phyloP scores from a whole-genome alignment of 768 basidiomycete species.

The Xerocomus potaroensis region DNA sequence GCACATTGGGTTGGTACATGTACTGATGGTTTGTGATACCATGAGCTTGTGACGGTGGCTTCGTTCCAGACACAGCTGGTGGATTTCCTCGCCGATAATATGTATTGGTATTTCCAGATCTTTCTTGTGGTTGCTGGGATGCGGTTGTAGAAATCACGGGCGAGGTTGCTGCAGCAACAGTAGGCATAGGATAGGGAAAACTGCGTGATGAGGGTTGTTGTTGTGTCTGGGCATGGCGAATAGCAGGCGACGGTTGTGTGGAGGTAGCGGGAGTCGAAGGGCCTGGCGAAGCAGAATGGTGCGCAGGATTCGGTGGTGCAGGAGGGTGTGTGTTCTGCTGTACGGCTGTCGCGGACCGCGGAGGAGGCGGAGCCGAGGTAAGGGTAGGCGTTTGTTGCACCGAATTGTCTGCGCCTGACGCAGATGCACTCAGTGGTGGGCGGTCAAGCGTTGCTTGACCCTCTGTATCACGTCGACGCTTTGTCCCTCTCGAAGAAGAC shows the following conservation, averaged over 20 bases:
- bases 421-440: conserved; percentile 18
- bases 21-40: conserved; percentile 37
- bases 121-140: conserved; percentile 35
- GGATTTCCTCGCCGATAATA: conserved; percentile 53
- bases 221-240: conserved; percentile 30
- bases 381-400: conserved; percentile 13
- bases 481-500: conserved; percentile 59
- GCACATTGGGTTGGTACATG: conserved; percentile 45
- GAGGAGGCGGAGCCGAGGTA: conserved; percentile 25
- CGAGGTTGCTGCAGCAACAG: conserved; percentile 58
- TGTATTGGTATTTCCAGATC: conserved; percentile 32
- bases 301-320: conserved; percentile 24
- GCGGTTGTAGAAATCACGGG: conserved; percentile 45
- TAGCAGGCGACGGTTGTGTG: conserved; percentile 34
- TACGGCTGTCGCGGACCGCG: conserved; percentile 15
- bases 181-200: conserved; percentile 72
- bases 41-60: conserved; percentile 20
- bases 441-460: conserved; percentile 28
- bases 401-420: conserved; percentile 18
- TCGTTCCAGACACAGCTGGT: conserved; percentile 20
- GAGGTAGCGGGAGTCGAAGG: conserved; percentile 32
- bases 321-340: conserved; percentile 28
- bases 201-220: conserved; percentile 25
- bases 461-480: conserved; percentile 51
- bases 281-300: conserved; percentile 31